These are phyloP conservation scores for Calonectria crousiana DNA, from an alignment of 2,329 filamentous ascomycete genomes.

Conservation along the genomic window DNA sequence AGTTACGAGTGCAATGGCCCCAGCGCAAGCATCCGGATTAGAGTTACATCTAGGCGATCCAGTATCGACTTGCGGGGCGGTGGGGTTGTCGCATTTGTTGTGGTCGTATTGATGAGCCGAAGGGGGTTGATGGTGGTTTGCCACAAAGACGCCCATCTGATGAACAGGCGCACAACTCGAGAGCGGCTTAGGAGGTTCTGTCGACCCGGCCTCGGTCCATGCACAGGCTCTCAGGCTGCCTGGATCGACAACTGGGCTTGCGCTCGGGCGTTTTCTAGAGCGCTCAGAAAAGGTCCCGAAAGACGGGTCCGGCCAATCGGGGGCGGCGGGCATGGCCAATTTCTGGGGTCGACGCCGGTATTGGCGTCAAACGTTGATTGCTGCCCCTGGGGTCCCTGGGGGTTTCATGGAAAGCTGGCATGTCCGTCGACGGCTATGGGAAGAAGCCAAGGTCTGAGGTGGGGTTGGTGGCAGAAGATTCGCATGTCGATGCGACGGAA, in stretches of 20 bases:
- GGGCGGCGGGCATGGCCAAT: constrained; percentile 18
- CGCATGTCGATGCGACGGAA: not conserved
- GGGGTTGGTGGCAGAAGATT: not conserved
- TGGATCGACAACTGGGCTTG: constrained; percentile 23
- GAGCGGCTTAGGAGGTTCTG: not conserved
- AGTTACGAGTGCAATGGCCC: constrained; percentile 7
- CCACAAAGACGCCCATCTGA: not conserved
- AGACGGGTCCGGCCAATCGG: constrained; percentile 31
- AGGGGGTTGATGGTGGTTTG: not conserved
- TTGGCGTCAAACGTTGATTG: constrained; percentile 14
- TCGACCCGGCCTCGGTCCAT: not conserved
- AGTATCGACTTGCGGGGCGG: constrained; percentile 10
- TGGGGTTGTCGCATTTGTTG: constrained; percentile 2
- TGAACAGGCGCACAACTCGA: not conserved
- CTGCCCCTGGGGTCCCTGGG: not conserved
- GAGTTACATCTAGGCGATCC: constrained; percentile 25
- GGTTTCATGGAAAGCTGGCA: not conserved
- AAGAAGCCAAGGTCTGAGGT: not conserved
- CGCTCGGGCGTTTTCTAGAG: constrained; percentile 20
- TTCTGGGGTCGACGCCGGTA: constrained; percentile 24
- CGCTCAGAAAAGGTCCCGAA: constrained; percentile 22
- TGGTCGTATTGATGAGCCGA: constrained; percentile 7
- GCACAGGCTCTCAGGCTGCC: constrained; percentile 7
- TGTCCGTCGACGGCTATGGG: not conserved
- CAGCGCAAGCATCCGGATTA: constrained; percentile 19